phyloP scores from a whole-genome alignment of 177 flowering plant genomes.

The Telopea speciosissima region DNA sequence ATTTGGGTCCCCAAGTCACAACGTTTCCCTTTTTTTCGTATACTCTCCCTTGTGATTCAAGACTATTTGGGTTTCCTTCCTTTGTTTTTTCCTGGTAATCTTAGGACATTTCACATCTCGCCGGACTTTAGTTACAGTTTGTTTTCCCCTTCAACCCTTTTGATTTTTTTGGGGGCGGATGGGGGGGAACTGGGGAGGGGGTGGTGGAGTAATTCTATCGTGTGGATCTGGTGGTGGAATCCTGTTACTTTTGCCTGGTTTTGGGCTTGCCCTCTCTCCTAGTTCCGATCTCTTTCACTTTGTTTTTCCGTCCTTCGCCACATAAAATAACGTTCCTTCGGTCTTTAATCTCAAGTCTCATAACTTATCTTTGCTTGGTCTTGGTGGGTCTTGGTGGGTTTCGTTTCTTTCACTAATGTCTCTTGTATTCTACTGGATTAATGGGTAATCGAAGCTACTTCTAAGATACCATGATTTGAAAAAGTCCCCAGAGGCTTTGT shows the following conservation, averaged over 20 bases:
- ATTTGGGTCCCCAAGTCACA: background rate
- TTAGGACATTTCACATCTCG: no score
- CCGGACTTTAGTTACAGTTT: no score
- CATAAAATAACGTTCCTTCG: background rate
- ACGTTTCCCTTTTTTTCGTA: no score
- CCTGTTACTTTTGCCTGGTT: background rate
- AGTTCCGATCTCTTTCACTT: background rate
- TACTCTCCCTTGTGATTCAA: background rate
- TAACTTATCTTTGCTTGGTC: background rate
- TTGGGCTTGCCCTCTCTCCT: background rate
- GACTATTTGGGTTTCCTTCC: no score
- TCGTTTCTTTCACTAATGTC: conserved; percentile 6
- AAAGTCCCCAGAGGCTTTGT: conserved; percentile 3
- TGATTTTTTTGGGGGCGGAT: no score
- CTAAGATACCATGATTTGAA: background rate
- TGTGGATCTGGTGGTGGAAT: background rate
- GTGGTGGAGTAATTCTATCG: background rate
- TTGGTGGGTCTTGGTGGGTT: background rate
- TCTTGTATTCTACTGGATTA: conserved; percentile 1
- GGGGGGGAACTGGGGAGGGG: background rate
- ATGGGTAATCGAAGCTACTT: background rate
- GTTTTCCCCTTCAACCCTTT: background rate
- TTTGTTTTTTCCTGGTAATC: no score
- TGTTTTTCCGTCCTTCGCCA: background rate
- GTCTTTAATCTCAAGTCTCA: background rate